These are phyloP conservation scores for Holtermanniella nyarrowii DNA, from an alignment of 768 basidiomycete species.

Conservation along the genomic window DNA sequence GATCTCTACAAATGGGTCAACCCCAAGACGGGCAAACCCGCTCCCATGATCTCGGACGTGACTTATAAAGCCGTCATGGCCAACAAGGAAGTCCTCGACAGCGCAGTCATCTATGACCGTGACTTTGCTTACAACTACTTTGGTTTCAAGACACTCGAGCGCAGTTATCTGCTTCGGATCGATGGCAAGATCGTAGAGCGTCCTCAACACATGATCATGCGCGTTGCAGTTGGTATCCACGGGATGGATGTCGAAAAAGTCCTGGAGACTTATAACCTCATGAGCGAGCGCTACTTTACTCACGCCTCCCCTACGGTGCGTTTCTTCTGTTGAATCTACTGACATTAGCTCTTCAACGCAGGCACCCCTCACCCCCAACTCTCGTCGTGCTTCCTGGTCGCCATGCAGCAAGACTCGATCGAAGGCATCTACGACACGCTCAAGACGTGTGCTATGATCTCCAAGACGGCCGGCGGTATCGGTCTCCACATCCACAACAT, in stretches of 20 bases:
- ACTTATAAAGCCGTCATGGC: constrained; percentile 71
- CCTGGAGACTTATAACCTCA: constrained; percentile 77
- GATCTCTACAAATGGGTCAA: constrained; percentile 92
- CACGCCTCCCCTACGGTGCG: constrained; percentile 75
- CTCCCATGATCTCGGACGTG: constrained; percentile 84
- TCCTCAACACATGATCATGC: constrained; percentile 99
- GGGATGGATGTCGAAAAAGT: constrained; percentile 77
- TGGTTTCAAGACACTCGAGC: constrained; percentile 99
- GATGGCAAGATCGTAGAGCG: constrained; percentile 91
- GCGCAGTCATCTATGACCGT: constrained; percentile 92
- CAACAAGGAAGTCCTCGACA: constrained; percentile 73
- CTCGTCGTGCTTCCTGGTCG: constrained; percentile 88
- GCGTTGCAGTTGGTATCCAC: constrained; percentile 95
- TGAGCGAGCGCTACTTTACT: constrained; percentile 97
- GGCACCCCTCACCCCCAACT: constrained; percentile 93
- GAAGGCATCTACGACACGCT: constrained; percentile 98
- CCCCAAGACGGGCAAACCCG: constrained; percentile 78
- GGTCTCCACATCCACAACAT: constrained; percentile 93
- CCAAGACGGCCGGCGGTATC: constrained; percentile 97
- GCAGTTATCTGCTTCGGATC: constrained; percentile 90
- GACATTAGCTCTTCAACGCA: constrained; percentile 70
- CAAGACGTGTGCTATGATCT: constrained; percentile 97
- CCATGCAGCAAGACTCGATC: constrained; percentile 97
- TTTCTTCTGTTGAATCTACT: not conserved
- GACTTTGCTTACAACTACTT: constrained; percentile 98